Percentiles rank a stretch among this genome's conserved stretches.
These are phyloP conservation scores for Mycena vulgaris DNA, from an alignment of 768 basidiomycete species.

Conservation along the genomic window DNA sequence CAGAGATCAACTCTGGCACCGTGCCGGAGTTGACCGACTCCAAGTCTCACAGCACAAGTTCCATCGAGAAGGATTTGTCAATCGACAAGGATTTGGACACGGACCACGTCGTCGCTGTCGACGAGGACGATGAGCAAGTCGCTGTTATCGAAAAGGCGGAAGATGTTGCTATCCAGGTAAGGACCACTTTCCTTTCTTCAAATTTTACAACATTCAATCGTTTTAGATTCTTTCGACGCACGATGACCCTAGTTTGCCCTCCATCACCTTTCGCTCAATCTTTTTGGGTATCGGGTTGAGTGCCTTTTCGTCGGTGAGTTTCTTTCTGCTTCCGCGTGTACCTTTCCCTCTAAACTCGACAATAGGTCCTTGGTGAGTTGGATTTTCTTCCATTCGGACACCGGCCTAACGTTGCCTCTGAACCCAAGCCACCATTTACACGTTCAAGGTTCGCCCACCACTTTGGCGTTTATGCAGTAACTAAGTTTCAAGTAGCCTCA, in stretches of 20 bases:
- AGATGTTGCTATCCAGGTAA: constrained; percentile 60
- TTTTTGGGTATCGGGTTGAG: constrained; percentile 66
- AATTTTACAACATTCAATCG: not conserved
- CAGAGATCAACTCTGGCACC: constrained; percentile 1
- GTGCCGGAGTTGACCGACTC: constrained; percentile 24
- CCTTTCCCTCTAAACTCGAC: not conserved
- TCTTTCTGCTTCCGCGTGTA: not conserved
- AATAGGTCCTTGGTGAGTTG: constrained; percentile 48
- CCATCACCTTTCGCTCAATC: constrained; percentile 63
- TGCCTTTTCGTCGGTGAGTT: constrained; percentile 60
- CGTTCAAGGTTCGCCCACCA: constrained; percentile 17
- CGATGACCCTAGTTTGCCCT: constrained; percentile 63
- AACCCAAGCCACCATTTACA: constrained; percentile 50
- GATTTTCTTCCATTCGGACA: not conserved
- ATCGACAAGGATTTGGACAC: constrained; percentile 23
- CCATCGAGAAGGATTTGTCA: too few species aligned
- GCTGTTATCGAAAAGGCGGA: constrained; percentile 58
- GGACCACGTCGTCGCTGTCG: constrained; percentile 21
- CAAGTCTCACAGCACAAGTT: constrained; percentile 21
- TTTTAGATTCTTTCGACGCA: constrained; percentile 48
- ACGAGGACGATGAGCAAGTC: constrained; percentile 28
- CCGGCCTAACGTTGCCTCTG: not conserved
- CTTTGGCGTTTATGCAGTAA: not conserved
- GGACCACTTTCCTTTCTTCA: not conserved
- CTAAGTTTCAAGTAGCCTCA: constrained; percentile 45